These are phyloP conservation scores for Trypanosoma brucei DNA, from an alignment of 208 protist species.

Conservation along the genomic window DNA sequence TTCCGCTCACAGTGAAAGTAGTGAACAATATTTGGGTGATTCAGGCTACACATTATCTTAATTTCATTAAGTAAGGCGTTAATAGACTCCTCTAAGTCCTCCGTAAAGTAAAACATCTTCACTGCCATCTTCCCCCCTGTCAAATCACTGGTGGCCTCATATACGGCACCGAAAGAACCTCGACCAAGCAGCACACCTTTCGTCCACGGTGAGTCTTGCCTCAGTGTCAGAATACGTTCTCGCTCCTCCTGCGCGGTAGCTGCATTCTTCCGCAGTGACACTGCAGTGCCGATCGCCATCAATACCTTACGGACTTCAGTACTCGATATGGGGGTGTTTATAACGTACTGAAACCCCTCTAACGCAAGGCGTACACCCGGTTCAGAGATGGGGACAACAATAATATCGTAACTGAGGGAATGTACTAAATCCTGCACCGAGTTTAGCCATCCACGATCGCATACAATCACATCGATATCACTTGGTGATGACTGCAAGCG, in stretches of 20 bases:
- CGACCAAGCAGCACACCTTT: conserved; percentile 84
- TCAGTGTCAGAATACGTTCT: conserved; percentile 83
- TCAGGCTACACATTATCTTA: conserved; percentile 88
- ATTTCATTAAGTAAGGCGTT: conserved; percentile 86
- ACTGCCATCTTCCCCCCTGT: conserved; percentile 92
- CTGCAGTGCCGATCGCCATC: conserved; percentile 71
- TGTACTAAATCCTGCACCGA: conserved; percentile 59
- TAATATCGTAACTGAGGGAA: conserved; percentile 49
- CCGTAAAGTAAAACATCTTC: conserved; percentile 88
- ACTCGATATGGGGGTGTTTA: conserved; percentile 69
- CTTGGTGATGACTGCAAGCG: conserved; percentile 53
- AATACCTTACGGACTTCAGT: conserved; percentile 67
- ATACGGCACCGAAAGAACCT: conserved; percentile 83
- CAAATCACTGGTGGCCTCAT: conserved; percentile 88
- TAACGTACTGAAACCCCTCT: conserved; percentile 56
- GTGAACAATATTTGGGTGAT: conserved; percentile 91
- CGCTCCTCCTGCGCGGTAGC: conserved; percentile 71
- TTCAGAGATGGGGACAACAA: conserved; percentile 69
- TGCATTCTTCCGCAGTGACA: conserved; percentile 81
- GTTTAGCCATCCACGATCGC: conserved; percentile 81
- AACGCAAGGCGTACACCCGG: conserved; percentile 23
- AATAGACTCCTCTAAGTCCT: conserved; percentile 66
- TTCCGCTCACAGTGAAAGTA: conserved; percentile 90
- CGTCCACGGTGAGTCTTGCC: conserved; percentile 89
- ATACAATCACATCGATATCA: conserved; percentile 86